Evolutionary conservation across 1,284 basidiomycete species (phyloP).

Genomic region (Sporisorium reilianum): DNA sequence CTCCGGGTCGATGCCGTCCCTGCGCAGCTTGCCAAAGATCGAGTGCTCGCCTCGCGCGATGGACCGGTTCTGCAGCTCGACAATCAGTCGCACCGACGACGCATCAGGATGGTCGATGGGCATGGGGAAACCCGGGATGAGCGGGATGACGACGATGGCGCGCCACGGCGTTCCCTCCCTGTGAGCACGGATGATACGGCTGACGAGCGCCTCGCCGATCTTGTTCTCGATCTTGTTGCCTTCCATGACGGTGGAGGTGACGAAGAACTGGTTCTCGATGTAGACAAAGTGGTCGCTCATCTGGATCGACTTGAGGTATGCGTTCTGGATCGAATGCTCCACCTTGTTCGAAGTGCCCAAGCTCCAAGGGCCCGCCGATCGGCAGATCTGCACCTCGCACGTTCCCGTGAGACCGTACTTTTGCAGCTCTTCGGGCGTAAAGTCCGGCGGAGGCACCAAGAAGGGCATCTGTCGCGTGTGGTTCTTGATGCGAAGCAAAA

Average conservation of each 20-base stretch:
- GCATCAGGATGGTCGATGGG: constrained; percentile 93
- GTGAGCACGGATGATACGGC: constrained; percentile 90
- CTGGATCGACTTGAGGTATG: constrained; percentile 91
- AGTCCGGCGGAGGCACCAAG: constrained; percentile 92
- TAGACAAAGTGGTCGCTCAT: constrained; percentile 81
- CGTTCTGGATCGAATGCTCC: constrained; percentile 94
- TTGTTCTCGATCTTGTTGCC: constrained; percentile 90
- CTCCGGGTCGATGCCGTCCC: constrained; percentile 86
- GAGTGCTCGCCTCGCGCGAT: constrained; percentile 90
- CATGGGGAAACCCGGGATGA: constrained; percentile 93
- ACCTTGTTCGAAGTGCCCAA: constrained; percentile 86
- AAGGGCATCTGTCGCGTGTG: constrained; percentile 93
- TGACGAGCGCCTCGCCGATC: constrained; percentile 93
- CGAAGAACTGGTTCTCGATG: constrained; percentile 97
- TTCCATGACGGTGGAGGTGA: constrained; percentile 90
- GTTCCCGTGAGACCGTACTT: constrained; percentile 90
- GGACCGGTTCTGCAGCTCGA: constrained; percentile 77
- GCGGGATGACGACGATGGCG: constrained; percentile 91
- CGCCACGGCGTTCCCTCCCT: constrained; percentile 85
- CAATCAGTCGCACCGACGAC: constrained; percentile 77
- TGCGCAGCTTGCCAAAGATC: constrained; percentile 86
- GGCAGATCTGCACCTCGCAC: constrained; percentile 96
- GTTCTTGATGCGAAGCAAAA: constrained; percentile 73
- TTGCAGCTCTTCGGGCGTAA: constrained; percentile 82
- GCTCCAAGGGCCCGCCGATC: constrained; percentile 95